These are phyloP conservation scores for Aristolochia contorta DNA, from an alignment of 164 flowering plant genomes.

Conservation along the genomic window DNA sequence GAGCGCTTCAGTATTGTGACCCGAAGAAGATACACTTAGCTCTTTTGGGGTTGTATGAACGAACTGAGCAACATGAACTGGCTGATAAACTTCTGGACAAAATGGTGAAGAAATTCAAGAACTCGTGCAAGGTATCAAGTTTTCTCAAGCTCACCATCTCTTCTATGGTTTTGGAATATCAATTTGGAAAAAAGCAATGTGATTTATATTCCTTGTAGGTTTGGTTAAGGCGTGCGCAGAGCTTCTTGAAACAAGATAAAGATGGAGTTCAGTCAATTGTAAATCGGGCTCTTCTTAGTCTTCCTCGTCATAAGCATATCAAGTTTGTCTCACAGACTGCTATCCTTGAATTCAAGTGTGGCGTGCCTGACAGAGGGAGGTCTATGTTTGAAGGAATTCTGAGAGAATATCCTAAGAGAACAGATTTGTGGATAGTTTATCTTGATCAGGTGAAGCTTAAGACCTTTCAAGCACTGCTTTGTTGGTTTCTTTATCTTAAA, in stretches of 20 bases:
- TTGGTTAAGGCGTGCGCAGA: constrained; percentile 61
- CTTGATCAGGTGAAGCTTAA: constrained; percentile 61
- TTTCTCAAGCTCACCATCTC: background rate
- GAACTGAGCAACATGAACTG: constrained; percentile 55
- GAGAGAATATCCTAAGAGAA: constrained; percentile 79
- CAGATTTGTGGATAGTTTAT: constrained; percentile 88
- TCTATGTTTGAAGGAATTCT: constrained; percentile 77
- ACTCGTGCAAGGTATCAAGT: constrained; percentile 59
- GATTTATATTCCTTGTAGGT: constrained; percentile 31
- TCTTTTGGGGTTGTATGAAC: constrained; percentile 61
- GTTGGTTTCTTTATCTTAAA: background rate
- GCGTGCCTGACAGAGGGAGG: constrained; percentile 75
- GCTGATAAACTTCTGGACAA: constrained; percentile 67
- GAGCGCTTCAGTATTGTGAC: constrained; percentile 82
- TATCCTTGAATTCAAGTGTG: constrained; percentile 72
- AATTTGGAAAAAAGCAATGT: background rate
- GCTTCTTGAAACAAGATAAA: constrained; percentile 36
- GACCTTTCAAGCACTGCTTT: background rate
- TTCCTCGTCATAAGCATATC: constrained; percentile 69
- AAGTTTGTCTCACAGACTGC: constrained; percentile 71
- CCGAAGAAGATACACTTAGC: constrained; percentile 68
- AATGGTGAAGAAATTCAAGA: constrained; percentile 75
- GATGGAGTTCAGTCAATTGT: constrained; percentile 51
- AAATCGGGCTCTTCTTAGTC: constrained; percentile 55
- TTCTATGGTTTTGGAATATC: background rate